phyloP scores from a whole-genome alignment of 805 yeast genomes.

The Metschnikowia drakensbergensis region DNA sequence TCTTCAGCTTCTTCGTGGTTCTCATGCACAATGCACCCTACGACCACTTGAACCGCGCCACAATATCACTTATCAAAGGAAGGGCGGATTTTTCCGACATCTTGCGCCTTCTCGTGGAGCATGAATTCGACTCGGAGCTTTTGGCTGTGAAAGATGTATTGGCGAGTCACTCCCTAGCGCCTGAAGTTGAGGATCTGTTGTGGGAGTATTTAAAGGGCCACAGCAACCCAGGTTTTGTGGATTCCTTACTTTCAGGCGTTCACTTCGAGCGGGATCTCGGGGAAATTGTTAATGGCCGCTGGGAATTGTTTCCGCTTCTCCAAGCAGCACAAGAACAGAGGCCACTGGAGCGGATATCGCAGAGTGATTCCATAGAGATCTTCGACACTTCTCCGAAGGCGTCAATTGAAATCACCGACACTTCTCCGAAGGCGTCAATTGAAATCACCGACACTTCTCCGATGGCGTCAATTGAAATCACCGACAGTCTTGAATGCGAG shows the following conservation, averaged over 20 bases:
- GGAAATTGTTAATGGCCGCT: constrained; percentile 15
- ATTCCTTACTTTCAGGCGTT: constrained; percentile 16
- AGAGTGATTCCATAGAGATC: not conserved
- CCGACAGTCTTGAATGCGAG: not conserved
- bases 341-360: not conserved
- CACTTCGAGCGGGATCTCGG: constrained; percentile 16
- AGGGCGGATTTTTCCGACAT: constrained; percentile 19
- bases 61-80: constrained; percentile 19
- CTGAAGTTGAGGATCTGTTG: constrained; percentile 22
- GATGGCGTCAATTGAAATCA: not conserved
- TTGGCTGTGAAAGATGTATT: constrained; percentile 14
- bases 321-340: not conserved
- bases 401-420: not conserved
- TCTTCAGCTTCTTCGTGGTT: constrained; percentile 30
- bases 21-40: constrained; percentile 37
- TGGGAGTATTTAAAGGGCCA: constrained; percentile 13
- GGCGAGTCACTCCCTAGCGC: not conserved
- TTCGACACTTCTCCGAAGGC: not conserved
- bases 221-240: constrained; percentile 18
- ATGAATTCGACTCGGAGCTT: constrained; percentile 26
- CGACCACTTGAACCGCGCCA: constrained; percentile 24
- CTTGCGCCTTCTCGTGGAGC: constrained; percentile 24
- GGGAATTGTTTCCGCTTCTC: constrained; percentile 22
- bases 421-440: not conserved
- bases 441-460: not conserved